phyloP scores from a whole-genome alignment of 495 filamentous ascomycete species.

The Halenospora varia region DNA sequence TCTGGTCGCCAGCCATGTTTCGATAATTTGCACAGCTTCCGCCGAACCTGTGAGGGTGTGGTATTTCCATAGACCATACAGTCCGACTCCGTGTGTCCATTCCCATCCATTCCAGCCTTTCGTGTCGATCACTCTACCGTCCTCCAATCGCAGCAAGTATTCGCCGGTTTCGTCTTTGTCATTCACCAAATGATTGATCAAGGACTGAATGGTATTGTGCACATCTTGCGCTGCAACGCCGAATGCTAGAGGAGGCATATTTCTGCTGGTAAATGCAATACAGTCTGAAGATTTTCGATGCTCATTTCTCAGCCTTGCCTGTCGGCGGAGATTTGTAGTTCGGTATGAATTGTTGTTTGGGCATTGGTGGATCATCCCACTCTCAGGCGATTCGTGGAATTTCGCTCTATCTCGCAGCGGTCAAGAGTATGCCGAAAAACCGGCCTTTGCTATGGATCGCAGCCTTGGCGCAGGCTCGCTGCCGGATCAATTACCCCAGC shows the following conservation, averaged over 20 bases:
- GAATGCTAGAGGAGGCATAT: constrained; percentile 15
- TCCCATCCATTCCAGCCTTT: constrained; percentile 78
- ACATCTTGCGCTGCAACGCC: constrained; percentile 41
- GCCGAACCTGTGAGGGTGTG: constrained; percentile 57
- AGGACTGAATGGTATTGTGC: constrained; percentile 49
- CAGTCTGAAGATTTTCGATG: neutral
- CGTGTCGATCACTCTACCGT: constrained; percentile 72
- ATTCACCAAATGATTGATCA: constrained; percentile 65
- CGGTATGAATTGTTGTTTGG: neutral
- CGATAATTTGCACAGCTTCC: constrained; percentile 51
- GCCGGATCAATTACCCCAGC: neutral
- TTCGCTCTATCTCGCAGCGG: neutral
- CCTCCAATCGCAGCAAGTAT: constrained; percentile 60
- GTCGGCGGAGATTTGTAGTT: neutral
- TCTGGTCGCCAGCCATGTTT: constrained; percentile 62
- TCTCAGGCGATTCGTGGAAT: neutral
- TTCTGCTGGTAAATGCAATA: neutral
- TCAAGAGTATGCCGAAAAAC: neutral
- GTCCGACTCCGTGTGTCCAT: constrained; percentile 75
- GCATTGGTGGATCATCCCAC: neutral
- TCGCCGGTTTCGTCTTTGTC: constrained; percentile 66
- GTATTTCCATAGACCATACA: constrained; percentile 77
- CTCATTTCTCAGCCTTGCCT: neutral
- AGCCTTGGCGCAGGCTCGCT: neutral
- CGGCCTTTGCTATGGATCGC: neutral